phyloP scores from a whole-genome alignment of 2,329 filamentous ascomycete species.

The Sporothrix humicola region DNA sequence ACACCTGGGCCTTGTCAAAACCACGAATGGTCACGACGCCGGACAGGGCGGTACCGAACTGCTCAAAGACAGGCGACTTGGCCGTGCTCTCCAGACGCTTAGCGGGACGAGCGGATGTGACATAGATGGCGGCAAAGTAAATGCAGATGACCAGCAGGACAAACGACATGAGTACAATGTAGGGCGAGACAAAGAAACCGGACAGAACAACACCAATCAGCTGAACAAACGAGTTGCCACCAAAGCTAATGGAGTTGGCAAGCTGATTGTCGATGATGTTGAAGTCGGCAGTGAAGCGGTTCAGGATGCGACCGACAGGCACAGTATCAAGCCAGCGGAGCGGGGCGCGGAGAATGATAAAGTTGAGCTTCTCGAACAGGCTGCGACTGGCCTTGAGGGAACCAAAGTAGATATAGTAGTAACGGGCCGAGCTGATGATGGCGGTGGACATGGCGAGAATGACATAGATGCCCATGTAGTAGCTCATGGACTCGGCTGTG shows the following conservation, averaged over 20 bases:
- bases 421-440: conserved; percentile 66
- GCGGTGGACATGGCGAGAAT: conserved; percentile 62
- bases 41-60: conserved; percentile 73
- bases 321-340: conserved; percentile 83
- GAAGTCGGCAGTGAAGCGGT: conserved; percentile 80
- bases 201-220: conserved; percentile 71
- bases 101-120: conserved; percentile 73
- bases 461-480: conserved; percentile 73
- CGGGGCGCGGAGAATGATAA: conserved; percentile 71
- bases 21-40: conserved; percentile 78
- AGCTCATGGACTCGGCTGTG: conserved; percentile 53
- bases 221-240: conserved; percentile 64
- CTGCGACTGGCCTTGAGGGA: conserved; percentile 71
- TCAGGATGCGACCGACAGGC: conserved; percentile 75
- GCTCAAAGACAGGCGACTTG: conserved; percentile 81
- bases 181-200: conserved; percentile 69
- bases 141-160: conserved; percentile 63
- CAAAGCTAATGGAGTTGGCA: conserved; percentile 66
- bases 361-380: conserved; percentile 71
- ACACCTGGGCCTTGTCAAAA: conserved; percentile 71
- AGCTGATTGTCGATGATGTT: conserved; percentile 72
- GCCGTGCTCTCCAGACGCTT: conserved; percentile 78
- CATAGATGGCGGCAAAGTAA: conserved; percentile 65
- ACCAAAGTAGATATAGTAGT: conserved; percentile 66
- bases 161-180: conserved; percentile 67